Base-by-base conservation (phyloP, 2,329 filamentous ascomycete species). In the Aspergillus sp. region DNA sequence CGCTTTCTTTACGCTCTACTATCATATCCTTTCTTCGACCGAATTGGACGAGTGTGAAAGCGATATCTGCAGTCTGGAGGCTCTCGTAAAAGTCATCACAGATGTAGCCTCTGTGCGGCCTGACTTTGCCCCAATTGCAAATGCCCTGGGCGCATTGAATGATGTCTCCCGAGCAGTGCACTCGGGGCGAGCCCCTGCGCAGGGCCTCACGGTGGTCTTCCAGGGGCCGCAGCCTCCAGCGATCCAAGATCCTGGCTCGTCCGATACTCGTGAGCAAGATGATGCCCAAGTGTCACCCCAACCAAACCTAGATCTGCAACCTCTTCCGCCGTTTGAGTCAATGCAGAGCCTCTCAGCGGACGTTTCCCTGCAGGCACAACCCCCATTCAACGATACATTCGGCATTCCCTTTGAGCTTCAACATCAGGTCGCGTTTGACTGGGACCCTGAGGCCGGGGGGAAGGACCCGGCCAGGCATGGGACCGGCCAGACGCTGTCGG, bases 1-100 rank as follows among this genome's bases (percentile, higher is more conserved):
- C 5, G 55, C 55, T 42, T 57, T 57, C 36, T 57, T 57, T 36
- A 57, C 55, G 3, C 48, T 57, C 2, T 57, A 57, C 20, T 36
- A 57, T 8, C 41, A 53, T 22, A 57, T 53, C 30, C 13, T 53
- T 3, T 48, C 55, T 2, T 32, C 48, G 12, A 26, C 42, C 34
- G 5, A 49, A 12, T n/a, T 38, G 2, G 36, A 13, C 13, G 53
- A 49, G 24, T 48, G 39, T 26, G 44, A 55, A 36, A 32, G 24
- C 2, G 53, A 55, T 11, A 48, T 55, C 34, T 13, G 22, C 18
- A 11, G 24, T 12, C 15, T 55, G 15, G 53, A 55, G 5, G 34
- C 13, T 13, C 45, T 48, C 1, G 36, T 49, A 2, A 5, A 9
- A 7, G 20, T 24, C 12, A 51, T 52, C 36, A 24, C 3, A 3